Percentiles rank a stretch among this genome's conserved stretches.
Conservation (phyloP, 2,329 filamentous ascomycete species). For the Trichoderma asperellum region DNA sequence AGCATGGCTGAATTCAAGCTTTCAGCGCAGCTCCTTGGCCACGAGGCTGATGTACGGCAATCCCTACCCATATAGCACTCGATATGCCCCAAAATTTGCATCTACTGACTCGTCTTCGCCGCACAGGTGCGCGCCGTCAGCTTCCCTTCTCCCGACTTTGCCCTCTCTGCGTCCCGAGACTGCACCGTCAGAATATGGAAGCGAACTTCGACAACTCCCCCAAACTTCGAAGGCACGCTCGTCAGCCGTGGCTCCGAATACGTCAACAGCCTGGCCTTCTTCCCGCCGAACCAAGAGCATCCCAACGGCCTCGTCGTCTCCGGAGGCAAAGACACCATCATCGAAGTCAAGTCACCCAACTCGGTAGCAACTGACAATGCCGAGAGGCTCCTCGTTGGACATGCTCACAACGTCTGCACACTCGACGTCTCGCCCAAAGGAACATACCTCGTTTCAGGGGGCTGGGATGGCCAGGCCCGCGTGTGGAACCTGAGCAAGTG, state of each 20-base stretch:
- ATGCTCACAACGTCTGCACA: constrained; percentile 85
- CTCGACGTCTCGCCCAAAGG: constrained; percentile 77
- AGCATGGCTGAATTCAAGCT: constrained; percentile 86
- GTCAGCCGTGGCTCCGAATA: constrained; percentile 81
- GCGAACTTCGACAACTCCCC: constrained; percentile 65
- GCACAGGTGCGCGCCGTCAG: constrained; percentile 82
- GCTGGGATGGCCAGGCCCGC: constrained; percentile 89
- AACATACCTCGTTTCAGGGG: constrained; percentile 80
- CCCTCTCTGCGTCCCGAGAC: constrained; percentile 89
- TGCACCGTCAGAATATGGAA: constrained; percentile 88
- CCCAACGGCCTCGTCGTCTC: constrained; percentile 83
- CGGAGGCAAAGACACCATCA: constrained; percentile 88
- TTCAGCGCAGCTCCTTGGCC: constrained; percentile 84
- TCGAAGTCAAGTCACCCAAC: constrained; percentile 80
- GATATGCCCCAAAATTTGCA: not conserved
- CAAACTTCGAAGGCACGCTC: constrained; percentile 76
- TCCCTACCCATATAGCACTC: not conserved
- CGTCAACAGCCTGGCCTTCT: constrained; percentile 81
- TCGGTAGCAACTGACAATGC: constrained; percentile 73
- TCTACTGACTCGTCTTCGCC: constrained; percentile 29
- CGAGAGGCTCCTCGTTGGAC: constrained; percentile 83
- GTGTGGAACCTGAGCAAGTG: constrained; percentile 87
- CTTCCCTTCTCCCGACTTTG: constrained; percentile 71
- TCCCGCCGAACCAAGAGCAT: constrained; percentile 68
- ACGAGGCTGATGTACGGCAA: constrained; percentile 84